Percentiles rank a stretch among this genome's conserved stretches.
Conservation (phyloP, 768 basidiomycete genomes). For the Pleurotus djamor region DNA sequence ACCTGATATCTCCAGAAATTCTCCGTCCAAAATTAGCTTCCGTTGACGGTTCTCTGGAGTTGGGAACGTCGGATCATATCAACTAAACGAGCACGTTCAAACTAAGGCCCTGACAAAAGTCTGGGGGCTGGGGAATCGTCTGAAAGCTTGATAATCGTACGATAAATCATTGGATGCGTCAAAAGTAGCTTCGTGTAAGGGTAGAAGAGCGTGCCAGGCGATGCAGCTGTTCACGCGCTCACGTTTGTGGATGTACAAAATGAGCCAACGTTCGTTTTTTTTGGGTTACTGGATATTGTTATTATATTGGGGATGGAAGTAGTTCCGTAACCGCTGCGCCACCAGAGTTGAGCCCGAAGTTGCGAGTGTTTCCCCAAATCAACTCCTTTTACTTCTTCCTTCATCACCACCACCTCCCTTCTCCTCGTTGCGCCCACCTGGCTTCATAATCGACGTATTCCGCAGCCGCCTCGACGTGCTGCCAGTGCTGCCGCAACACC, state of each 20-base stretch:
- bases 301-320: neutral
- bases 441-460: constrained; percentile 3
- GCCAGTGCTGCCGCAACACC: neutral
- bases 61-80: neutral
- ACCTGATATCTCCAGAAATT: neutral
- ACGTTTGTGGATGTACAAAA: constrained; percentile 1
- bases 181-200: neutral
- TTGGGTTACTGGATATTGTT: too few relatives aligned
- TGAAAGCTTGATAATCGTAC: neutral
- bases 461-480: neutral
- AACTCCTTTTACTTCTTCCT: neutral
- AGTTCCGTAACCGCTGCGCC: neutral
- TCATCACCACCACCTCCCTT: neutral
- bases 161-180: neutral
- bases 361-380: neutral
- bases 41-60: neutral
- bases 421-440: constrained; percentile 8
- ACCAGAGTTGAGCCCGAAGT: neutral
- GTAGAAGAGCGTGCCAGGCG: too few relatives aligned
- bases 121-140: neutral
- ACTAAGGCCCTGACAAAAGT: neutral
- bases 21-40: neutral
- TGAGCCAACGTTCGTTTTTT: constrained; percentile 6
- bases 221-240: neutral
- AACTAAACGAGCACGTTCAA: neutral